Conservation (phyloP, 768 basidiomycete genomes). For the Pleurotus ostreatus region DNA sequence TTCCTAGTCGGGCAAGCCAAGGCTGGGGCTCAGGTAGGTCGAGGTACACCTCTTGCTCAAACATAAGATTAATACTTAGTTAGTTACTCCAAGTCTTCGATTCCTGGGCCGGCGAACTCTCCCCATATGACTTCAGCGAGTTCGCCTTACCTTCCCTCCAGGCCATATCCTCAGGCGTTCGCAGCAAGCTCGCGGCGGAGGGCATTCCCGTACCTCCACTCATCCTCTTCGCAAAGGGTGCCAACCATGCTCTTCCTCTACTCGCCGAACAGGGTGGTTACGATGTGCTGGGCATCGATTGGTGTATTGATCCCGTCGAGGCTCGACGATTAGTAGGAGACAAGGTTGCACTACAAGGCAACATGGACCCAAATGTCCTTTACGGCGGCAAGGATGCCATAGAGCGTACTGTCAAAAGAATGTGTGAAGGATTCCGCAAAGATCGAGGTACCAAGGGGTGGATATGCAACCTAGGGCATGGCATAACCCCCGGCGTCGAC, state of each 20-base stretch:
- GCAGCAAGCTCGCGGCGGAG: constrained; percentile 47
- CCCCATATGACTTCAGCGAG: constrained; percentile 76
- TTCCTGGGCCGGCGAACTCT: constrained; percentile 92
- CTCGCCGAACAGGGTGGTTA: constrained; percentile 68
- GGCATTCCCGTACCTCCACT: constrained; percentile 65
- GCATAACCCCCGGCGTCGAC: constrained; percentile 93
- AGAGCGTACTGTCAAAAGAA: constrained; percentile 77
- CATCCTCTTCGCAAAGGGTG: constrained; percentile 94
- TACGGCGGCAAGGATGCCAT: constrained; percentile 87
- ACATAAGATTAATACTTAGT: not conserved
- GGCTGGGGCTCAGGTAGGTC: constrained; percentile 89
- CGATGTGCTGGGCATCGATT: constrained; percentile 89
- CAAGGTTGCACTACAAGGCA: constrained; percentile 81
- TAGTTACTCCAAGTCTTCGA: constrained; percentile 97
- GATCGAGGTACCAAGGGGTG: constrained; percentile 61
- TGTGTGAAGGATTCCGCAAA: constrained; percentile 72
- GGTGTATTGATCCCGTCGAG: constrained; percentile 78
- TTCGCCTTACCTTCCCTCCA: constrained; percentile 82
- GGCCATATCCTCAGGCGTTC: constrained; percentile 71
- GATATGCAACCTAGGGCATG: constrained; percentile 97
- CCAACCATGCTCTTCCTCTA: constrained; percentile 63
- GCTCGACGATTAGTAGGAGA: constrained; percentile 60
- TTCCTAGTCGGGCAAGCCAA: constrained; percentile 89
- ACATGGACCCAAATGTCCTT: constrained; percentile 85
- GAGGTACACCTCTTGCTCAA: not conserved